Conservation (phyloP, 306 rosid species). For the Malus asiatica region DNA sequence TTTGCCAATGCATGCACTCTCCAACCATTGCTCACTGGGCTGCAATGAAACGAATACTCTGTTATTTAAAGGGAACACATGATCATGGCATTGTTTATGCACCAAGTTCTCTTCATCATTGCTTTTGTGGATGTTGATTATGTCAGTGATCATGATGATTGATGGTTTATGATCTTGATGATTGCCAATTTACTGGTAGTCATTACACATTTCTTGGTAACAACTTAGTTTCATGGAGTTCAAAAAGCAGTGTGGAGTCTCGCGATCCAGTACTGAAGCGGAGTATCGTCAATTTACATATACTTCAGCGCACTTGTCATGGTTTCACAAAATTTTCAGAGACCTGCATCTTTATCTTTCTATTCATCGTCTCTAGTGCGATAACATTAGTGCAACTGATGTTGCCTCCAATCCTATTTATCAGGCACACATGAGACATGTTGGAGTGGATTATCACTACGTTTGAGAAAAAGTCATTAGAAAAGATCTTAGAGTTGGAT, state of each 20-base stretch:
- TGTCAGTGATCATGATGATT: neutral
- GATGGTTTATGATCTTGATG: neutral
- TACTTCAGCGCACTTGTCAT: neutral
- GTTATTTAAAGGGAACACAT: too few relatives aligned
- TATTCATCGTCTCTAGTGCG: neutral
- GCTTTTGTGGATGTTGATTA: neutral
- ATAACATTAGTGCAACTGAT: neutral
- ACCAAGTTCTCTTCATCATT: neutral
- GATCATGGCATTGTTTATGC: neutral
- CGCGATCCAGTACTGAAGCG: neutral
- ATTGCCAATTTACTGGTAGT: too few relatives aligned
- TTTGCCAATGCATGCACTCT: neutral
- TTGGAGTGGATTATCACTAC: neutral
- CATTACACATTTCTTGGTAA: neutral
- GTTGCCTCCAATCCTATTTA: neutral
- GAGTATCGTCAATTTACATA: too few relatives aligned
- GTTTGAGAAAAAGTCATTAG: neutral
- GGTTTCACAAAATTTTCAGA: neutral
- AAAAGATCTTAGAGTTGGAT: neutral
- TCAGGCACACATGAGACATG: neutral
- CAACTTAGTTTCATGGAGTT: neutral
- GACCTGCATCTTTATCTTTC: neutral
- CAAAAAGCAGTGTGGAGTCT: too few relatives aligned
- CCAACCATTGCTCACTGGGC: neutral
- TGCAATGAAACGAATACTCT: neutral